Base-by-base conservation (phyloP, 371 early-diverging fungal genomes). In the Chytridium lagenaria region DNA sequence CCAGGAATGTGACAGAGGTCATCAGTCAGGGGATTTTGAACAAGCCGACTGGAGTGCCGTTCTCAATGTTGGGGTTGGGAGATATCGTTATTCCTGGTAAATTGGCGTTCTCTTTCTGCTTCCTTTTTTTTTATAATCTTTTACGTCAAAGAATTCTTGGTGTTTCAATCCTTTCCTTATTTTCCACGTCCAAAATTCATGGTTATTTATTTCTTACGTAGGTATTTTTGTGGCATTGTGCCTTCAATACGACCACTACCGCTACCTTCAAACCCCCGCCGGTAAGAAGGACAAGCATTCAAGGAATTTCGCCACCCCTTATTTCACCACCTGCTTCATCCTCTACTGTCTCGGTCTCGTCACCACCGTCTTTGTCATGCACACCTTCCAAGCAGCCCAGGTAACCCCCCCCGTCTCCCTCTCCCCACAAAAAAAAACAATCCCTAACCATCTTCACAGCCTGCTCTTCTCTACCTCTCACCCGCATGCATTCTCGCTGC, bases 61-160 rank as follows among this genome's bases (percentile, higher is more conserved):
- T 95, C 75, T 91, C 97, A 3, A 94, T 98, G 95, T 88, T 98
- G n/a, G 99, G 98, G 16, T 82, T 98, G 73, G 99, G 99, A 55
- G 99, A 98, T 73, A 98, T 98, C 80, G 98, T 97, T 12, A 92
- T 98, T 70, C 99, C 98, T 0, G 98, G 96, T 87, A 80, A 69
- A 76, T 34, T 30, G 15, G 12, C 7, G 59, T 10, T n/a, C n/a
- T n/a, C n/a, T n/a, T n/a, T 40, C 15, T 1, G 33, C 37, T 51
- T 2, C 40, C 12, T 49, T 49, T 49, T 12, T 49, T n/a, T 59
- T 31, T 22, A 59, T 22, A 23, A 57, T 16, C 26, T 12, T 2
- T 26, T n/a, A n/a, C n/a, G n/a, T n/a, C n/a, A n/a, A n/a, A n/a
- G n/a, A n/a, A n/a, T n/a, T n/a, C n/a, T n/a, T n/a, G n/a, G n/a